These are phyloP conservation scores for Russula brevipes DNA, from an alignment of 768 basidiomycete genomes.

Conservation along the genomic window DNA sequence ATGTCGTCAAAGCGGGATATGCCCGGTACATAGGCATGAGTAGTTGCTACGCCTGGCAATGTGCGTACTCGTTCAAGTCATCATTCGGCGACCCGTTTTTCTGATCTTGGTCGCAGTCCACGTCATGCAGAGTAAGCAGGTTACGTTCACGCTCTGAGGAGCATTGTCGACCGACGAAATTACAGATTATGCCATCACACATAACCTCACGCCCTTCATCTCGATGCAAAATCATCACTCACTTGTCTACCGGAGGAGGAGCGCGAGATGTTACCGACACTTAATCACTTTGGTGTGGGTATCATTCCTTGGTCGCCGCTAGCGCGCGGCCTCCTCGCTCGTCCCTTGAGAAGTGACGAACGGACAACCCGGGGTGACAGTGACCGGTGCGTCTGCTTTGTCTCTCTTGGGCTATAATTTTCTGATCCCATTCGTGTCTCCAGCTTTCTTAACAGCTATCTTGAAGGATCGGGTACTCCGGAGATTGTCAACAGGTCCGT, in stretches of 20 bases:
- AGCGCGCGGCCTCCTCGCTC: slow-evolving; percentile 21
- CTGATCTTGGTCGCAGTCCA: slow-evolving; percentile 16
- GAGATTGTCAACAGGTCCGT: slow-evolving; percentile 23
- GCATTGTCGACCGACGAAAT: slow-evolving; percentile 20
- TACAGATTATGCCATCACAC: slow-evolving; percentile 21
- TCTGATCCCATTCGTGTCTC: background rate
- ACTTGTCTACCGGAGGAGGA: slow-evolving; percentile 40
- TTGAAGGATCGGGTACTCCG: slow-evolving; percentile 7
- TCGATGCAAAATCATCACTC: slow-evolving; percentile 30
- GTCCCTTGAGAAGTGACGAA: slow-evolving; percentile 7
- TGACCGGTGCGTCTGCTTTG: background rate
- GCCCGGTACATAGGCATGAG: slow-evolving; percentile 35
- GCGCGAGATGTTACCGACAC: slow-evolving; percentile 34
- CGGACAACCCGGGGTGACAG: slow-evolving; percentile 1
- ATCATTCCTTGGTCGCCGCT: slow-evolving; percentile 24
- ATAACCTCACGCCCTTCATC: slow-evolving; percentile 20
- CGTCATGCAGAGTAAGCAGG: slow-evolving; percentile 20
- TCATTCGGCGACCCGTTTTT: background rate
- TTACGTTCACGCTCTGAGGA: slow-evolving; percentile 2
- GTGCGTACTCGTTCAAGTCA: slow-evolving; percentile 18
- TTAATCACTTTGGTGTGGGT: slow-evolving; percentile 24
- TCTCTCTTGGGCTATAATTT: too few species aligned
- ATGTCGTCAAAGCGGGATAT: slow-evolving; percentile 37
- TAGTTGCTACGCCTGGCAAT: slow-evolving; percentile 32
- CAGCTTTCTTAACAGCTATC: background rate